Base-by-base conservation (phyloP, 208 protist genomes). In the Trypanosoma grayi region DNA sequence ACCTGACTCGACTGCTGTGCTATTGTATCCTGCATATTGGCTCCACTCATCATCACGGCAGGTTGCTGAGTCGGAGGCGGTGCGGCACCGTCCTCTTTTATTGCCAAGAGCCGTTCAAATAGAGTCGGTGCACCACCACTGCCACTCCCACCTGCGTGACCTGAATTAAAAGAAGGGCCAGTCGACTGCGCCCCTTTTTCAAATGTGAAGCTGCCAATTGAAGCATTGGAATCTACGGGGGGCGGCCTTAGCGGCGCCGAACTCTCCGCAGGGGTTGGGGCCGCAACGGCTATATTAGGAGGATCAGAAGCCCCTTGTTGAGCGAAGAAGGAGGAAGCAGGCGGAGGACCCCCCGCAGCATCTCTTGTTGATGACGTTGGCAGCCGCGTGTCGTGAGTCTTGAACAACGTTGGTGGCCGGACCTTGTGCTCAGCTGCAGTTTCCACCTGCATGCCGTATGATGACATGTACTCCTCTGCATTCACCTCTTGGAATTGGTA, bases 401-500 rank as follows among this genome's bases (percentile, higher is more conserved):
- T 71, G 44, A 71, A 71, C 24, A 71, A 31, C 14, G 41, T 24
- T 48, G 48, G 56, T 27, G 65, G 55, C 28, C 50, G 28, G 22
- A 5, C 44, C 30, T 48, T 33, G 39, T 60, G 57, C 24, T 71
- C 63, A 24, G 76, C 75, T 1, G 82, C 77, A 7, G 75, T 86
- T 60, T 94, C 87, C 52, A 89, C 70, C 66, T 94, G 87, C 70
- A 94, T 66, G 0, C 87, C 87, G 10, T 60, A 62, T 39, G 51
- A 66, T 44, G 66, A 69, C 51, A 62, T 69, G 25, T 81, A 76
- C 18, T 71, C 71, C 20, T 77, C 83, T 13, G 60, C 71, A 43
- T 77, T 71, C 3, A 72, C 52, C 27, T 70, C 77, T 13, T 75
- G 59, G 47, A 73, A 73, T 18, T 73, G 54, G 43, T 71, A 52